phyloP scores from a whole-genome alignment of 106 monocot genomes.

The Acorus gramineus region DNA sequence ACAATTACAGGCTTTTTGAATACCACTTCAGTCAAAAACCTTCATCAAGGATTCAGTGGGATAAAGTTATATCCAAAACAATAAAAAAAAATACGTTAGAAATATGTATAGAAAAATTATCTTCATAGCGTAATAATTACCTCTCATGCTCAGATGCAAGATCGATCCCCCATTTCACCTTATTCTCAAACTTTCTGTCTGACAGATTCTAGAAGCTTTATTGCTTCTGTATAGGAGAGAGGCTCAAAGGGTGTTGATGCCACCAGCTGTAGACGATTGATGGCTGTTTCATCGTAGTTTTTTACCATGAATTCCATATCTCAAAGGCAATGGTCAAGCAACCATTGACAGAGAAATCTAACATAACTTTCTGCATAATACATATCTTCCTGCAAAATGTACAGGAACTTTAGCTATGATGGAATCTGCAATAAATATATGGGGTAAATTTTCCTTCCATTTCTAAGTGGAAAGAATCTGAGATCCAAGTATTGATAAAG shows the following conservation, averaged over 20 bases:
- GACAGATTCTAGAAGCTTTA: constrained; percentile 46
- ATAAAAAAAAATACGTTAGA: too few relatives aligned
- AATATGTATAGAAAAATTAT: too few relatives aligned
- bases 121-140: constrained; percentile 11
- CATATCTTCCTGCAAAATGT: constrained; percentile 61
- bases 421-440: not conserved
- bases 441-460: not conserved
- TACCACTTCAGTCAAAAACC: constrained; percentile 73
- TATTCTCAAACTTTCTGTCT: constrained; percentile 70
- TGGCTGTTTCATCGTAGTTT: constrained; percentile 51
- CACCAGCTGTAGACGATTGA: constrained; percentile 63
- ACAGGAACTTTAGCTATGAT: not conserved
- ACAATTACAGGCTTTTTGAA: constrained; percentile 74
- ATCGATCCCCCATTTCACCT: constrained; percentile 75
- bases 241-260: constrained; percentile 53
- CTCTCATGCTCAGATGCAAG: constrained; percentile 85
- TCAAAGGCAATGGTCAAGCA: constrained; percentile 52
- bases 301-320: constrained; percentile 84
- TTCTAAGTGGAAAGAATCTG: not conserved
- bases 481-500: too few relatives aligned
- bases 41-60: constrained; percentile 4
- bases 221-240: constrained; percentile 71
- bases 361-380: constrained; percentile 69
- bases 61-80: too few relatives aligned
- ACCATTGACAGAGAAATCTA: constrained; percentile 64